Evolutionary conservation across 495 filamentous ascomycete genomes (phyloP), one percentile per base, ranked within the genome.

Genomic region (Neurospora cerealis): DNA sequence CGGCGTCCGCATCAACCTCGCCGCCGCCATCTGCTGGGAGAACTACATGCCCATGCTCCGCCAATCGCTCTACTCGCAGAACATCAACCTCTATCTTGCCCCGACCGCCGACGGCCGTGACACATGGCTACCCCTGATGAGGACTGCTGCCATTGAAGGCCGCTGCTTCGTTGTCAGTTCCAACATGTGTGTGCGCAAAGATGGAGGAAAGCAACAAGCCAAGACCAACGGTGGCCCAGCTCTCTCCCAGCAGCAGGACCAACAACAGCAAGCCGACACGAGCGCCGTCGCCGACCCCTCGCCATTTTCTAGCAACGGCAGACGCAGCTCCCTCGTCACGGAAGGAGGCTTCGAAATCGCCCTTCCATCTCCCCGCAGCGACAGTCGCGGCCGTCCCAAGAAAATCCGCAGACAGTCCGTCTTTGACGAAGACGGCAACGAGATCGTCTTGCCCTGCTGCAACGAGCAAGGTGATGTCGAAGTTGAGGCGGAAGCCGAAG

Each of bases 1-100:
- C 28, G 93, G 92, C 28, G 89, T 95, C 17, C 89, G 87, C 62
- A 82, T 98, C 24, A 94, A 90, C 19, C 83, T 97, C 8, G 95
- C 90, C 0, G 89, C 93, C 0, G 95, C 95, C 2, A 96, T 98
- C 54, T 98, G 95, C 84, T 98, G 95, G 95, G 95, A 98, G 82
- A 98, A 93, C 76, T 97, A 93, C 79, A 98, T 98, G 95, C 95
- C 95, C 0, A 83, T 98, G 24, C 86, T 98, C 2, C 81, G 85
- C 5, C 85, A 87, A 70, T 76, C 90, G 28, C 86, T 98, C 21
- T 98, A 98, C 78, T 87, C 89, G 3, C 95, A 98, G 81, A 96
- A 97, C 78, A 91, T 97, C 73, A 97, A 95, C 78, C 84, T 98
- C 28, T 98, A 96, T 77, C 89, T 98, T 19, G 94, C 95, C 0